Conservation (phyloP, 345 rosid species). For the Cardamine occulta region DNA sequence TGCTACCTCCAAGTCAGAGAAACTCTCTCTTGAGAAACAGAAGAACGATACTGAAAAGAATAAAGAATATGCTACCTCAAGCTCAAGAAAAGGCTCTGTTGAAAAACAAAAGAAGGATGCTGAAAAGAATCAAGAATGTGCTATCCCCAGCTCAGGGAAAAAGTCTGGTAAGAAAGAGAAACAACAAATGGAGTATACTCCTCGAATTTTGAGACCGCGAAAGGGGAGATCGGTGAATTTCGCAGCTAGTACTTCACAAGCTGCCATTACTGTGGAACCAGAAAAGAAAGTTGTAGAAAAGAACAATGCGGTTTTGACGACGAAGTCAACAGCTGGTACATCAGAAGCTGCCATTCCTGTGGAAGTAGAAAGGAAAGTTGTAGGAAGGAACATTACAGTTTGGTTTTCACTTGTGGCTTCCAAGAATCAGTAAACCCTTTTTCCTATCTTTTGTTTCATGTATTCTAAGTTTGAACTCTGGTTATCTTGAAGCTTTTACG, state of each 20-base stretch:
- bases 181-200: not conserved
- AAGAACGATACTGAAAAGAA: not conserved
- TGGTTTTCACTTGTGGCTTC: slow-evolving; percentile 27
- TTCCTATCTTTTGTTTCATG: not conserved
- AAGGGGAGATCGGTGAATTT: not conserved
- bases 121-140: not conserved
- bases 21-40: slow-evolving; percentile 16
- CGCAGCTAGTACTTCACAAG: not conserved
- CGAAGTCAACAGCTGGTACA: not conserved
- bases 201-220: slow-evolving; percentile 6
- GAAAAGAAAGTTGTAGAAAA: not conserved
- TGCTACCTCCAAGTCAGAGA: not conserved
- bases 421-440: slow-evolving; percentile 12
- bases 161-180: slow-evolving; percentile 2
- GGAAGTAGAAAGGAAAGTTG: not conserved
- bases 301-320: not conserved
- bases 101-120: slow-evolving; percentile 2
- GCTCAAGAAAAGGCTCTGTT: slow-evolving; percentile 11
- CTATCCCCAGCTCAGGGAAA: not conserved
- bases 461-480: not conserved
- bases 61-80: not conserved
- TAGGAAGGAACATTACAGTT: not conserved
- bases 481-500: slow-evolving; percentile 1
- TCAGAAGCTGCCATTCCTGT: not conserved
- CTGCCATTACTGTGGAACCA: not conserved